Base-by-base conservation (phyloP, 2,329 filamentous ascomycete species). In the Samsoniella hepiali region DNA sequence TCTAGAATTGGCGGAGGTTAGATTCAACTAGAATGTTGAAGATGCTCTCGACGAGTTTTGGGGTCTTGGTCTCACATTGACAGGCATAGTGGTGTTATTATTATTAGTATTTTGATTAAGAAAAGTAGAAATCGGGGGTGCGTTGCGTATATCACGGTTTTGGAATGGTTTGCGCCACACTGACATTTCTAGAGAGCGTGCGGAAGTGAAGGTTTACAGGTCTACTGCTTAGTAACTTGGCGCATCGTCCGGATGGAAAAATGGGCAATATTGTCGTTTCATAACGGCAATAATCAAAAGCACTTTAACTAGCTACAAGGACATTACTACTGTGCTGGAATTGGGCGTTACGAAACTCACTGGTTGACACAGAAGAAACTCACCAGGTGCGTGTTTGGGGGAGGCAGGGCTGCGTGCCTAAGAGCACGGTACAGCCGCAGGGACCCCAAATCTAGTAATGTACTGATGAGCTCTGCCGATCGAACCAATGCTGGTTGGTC, bases 1-100 rank as follows among this genome's bases (percentile, higher is more conserved):
- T 64, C 74, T 76, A 50, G n/a, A 36, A 13, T 22, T 10, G n/a
- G 32, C 51, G 29, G 27, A 11, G 17, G 66, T 66, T 31, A 60
- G 63, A 8, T n/a, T 51, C 1, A 10, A n/a, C 3, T 51, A 29
- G 31, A 5, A n/a, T 5, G 10, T 15, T 4, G 31, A 11, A 5
- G 5, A 29, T 15, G 10, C 34, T n/a, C 5, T 32, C 7, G 7
- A 45, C 22, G 9, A 10, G 2, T 32, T 11, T 32, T 22, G 45
- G 27, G 22, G 11, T 3, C 32, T 31, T 51, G 13, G 54, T 34
- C 59, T 64, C 53, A 69, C 67, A 61, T 68, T 67, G 22, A 65
- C 63, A 49, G 68, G 62, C 69, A 70, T 69, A 4, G 53, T 63
- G n/a, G 13, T 32, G n/a, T 27, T 45, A 27, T 5, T 45, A 27